Base-by-base conservation (phyloP, 768 basidiomycete species). In the Podaxis sp. region DNA sequence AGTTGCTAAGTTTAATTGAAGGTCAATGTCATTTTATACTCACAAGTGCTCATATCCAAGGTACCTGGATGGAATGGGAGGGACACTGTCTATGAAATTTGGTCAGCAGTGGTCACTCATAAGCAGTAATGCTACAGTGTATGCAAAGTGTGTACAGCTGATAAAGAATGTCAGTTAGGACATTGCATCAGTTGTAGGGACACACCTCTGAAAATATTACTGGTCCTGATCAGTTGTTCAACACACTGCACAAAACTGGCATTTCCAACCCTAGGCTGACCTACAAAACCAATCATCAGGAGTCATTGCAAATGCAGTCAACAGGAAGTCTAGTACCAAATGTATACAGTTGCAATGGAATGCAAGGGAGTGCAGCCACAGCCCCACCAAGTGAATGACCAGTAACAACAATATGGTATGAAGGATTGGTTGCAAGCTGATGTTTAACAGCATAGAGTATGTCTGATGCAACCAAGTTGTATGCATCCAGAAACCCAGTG, bases 181-280 rank as follows among this genome's bases (percentile, higher is more conserved):
- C 65, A 17, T 15, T 5, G 33, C 46, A 20, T 38, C 6, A 26
- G 46, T 10, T n/a, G 13, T 20, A 46, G 46, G 8, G 41, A 24
- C 71, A 52, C 55, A 79, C 80, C 77, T 68, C 84, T 74, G 66
- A 75, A 82, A 59, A 80, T 75, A 63, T 78, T 78, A 2, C 66
- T 54, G 6, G 62, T 58, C 2, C 81, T 80, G 17, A 84, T 62
- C 8, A 64, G 58, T 10, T 64, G 63, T 61, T 84, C 82, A 3
- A 80, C 76, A 4, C 79, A 69, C 3, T 75, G 67, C 4, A 78
- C 77, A 64, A 78, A 84, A 1, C 67, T 68, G 0, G 63, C 62
- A 57, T 84, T 73, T 11, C 84, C 84, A 7, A 77, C 77, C 28
- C 84, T 73, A 12, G 83, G 83, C 69, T 85, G 84, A 13, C 82